Base-by-base conservation (phyloP, 805 yeast genomes). In the Henningerozyma blattae region DNA sequence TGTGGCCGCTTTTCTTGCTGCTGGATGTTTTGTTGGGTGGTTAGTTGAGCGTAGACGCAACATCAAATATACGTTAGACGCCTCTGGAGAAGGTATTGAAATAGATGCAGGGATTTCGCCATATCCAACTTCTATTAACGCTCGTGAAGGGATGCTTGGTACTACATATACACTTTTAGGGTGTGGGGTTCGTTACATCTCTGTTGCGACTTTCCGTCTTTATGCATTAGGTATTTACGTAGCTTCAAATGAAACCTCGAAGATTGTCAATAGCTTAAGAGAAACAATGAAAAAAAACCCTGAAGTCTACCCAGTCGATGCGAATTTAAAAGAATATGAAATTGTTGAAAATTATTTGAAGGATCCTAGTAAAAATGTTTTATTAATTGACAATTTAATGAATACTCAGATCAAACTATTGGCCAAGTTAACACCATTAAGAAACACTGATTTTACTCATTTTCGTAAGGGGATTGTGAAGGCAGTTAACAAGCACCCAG, bases 401-500 rank as follows among this genome's bases (percentile, higher is more conserved):
- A 72, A 70, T 28, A 56, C 71, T 9, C 72, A 75, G 12, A 70
- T 79, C 24, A 68, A 75, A 37, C 68, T 85, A 44, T 62, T 76
- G 30, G 77, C 86, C 18, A 66, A 94, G 41, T 77, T 89, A 38
- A 76, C 80, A 9, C 96, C 98, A 0, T 75, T 79, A 14, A 72
- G 95, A 51, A 85, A 82, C 54, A 89, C 97, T 1, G 96, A 89
- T 58, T 86, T 81, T 58, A 75, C 75, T 41, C 97, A 91, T 52
- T 59, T 89, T 48, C 72, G 81, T 43, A 97, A 91, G 51, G 97
- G 97, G 0, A 70, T 91, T 40, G 70, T 85, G 32, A 78, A 87
- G 52, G 75, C 94, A 0, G 70, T 84, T 31, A 64, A 77, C 54
- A 79, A 84, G 24, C 74, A 73, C 48, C 75, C 79, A 2, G 59